Evolutionary conservation across 2,329 filamentous ascomycete species (phyloP), one percentile per base, ranked within the genome.

Genomic region (Beauveria medogensis): DNA sequence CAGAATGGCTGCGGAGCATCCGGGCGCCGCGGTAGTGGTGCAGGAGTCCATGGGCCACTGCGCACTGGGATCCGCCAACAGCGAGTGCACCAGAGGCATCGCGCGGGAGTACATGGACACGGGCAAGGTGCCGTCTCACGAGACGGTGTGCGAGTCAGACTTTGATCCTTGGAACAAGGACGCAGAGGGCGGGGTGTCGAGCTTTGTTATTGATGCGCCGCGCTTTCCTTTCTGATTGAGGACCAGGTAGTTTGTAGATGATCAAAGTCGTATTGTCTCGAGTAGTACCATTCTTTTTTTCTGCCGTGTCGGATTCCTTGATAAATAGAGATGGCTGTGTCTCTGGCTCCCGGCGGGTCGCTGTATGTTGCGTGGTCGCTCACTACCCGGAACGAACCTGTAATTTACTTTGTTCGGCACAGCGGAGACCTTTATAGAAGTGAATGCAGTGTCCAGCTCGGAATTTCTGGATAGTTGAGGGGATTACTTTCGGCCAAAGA

Each of bases 21-120:
- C 65, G 2, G 67, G 67, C n/a, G 67, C 67, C 2, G 61, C 50
- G n/a, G 59, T 68, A 4, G 59, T 69, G 4, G 55, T 68, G 3
- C 67, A 68, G 24, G 65, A 68, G 48, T 63, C 59, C 1, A 52
- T 65, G 14, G 67, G 67, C 1, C 67, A 69, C 37, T 53, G 53
- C 48, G 61, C 64, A 9, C 60, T 65, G 9, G 14, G 26, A 0
- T 40, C 62, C 1, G 57, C 60, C 4, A 50, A 55, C 5, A 67
- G 64, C 24, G 53, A 56, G 26, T 46, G 66, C 40, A 64, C 59
- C 12, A 56, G n/a, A 16, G 51, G 55, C 18, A 59, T 65, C 12
- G 60, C 64, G 20, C 59, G 58, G 16, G 59, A 60, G 10, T 69
- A 68, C 34, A 62, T 67, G 2, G 65, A 67, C 6, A 55, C 61